These are phyloP conservation scores for Colletotrichum plurivorum DNA, from an alignment of 2,329 filamentous ascomycete species.

Conservation along the genomic window DNA sequence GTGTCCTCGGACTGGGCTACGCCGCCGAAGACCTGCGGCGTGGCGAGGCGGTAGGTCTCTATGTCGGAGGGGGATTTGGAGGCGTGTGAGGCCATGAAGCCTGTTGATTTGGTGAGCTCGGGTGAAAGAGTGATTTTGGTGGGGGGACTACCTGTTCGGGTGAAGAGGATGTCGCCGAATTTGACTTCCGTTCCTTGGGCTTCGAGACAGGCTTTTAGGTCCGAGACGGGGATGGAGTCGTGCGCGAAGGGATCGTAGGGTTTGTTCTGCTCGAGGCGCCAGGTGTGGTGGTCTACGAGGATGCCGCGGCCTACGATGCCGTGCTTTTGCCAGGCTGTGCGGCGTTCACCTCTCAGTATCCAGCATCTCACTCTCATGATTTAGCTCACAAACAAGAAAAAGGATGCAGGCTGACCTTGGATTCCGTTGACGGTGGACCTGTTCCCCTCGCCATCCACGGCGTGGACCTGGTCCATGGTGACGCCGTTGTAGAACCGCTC, in stretches of 20 bases:
- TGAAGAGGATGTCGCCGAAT: conserved; percentile 69
- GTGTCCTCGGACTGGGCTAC: conserved; percentile 63
- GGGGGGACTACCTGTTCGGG: conserved; percentile 57
- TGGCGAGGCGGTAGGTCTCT: conserved; percentile 15
- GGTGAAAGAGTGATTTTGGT: neutral
- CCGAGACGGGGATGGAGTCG: conserved; percentile 37
- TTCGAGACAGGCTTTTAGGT: conserved; percentile 38
- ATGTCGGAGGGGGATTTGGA: conserved; percentile 29
- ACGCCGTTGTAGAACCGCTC: conserved; percentile 50
- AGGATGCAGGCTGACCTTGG: conserved; percentile 26
- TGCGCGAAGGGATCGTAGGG: conserved; percentile 39
- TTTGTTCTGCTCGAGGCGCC: conserved; percentile 53
- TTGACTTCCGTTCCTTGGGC: conserved; percentile 43
- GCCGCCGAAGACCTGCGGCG: conserved; percentile 49
- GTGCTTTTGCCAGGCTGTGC: conserved; percentile 39
- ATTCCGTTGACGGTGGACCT: conserved; percentile 44
- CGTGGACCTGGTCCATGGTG: conserved; percentile 65
- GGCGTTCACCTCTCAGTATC: neutral
- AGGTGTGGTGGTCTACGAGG: conserved; percentile 66
- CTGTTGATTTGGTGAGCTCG: conserved; percentile 7
- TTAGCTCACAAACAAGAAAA: neutral
- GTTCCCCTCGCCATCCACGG: conserved; percentile 30
- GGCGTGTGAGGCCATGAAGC: conserved; percentile 39
- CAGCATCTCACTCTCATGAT: too few relatives aligned
- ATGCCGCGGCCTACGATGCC: conserved; percentile 66